A percentile compares a stretch with the other conserved stretches of the same genome.
Conservation (phyloP, 2,329 filamentous ascomycete genomes). For the Fusarium tupiense region DNA sequence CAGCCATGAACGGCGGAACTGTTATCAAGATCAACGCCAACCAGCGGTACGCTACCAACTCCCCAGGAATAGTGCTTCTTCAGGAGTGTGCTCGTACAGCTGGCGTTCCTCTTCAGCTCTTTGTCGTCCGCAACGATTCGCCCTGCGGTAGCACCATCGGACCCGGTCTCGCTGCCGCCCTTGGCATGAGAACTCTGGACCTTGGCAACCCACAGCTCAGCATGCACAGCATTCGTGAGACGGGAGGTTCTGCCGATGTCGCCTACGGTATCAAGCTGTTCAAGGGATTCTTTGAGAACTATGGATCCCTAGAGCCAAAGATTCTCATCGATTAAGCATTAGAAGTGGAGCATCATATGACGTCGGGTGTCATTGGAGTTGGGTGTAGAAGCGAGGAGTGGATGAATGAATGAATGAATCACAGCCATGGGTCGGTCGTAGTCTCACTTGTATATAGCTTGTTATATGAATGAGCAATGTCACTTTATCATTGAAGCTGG, state of each 20-base stretch:
- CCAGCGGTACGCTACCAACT: conserved; percentile 95
- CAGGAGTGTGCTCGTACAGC: conserved; percentile 82
- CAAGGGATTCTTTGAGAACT: conserved; percentile 85
- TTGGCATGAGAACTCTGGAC: conserved; percentile 90
- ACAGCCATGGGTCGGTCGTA: neutral
- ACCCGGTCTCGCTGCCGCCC: conserved; percentile 88
- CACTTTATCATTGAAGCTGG: neutral
- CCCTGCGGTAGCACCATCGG: conserved; percentile 96
- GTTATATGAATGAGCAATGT: conserved; percentile 6
- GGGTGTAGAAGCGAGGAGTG: neutral
- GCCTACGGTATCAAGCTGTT: conserved; percentile 88
- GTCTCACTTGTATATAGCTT: neutral
- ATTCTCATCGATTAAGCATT: conserved; percentile 79
- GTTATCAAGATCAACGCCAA: conserved; percentile 99
- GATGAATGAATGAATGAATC: neutral
- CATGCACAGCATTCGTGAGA: conserved; percentile 98
- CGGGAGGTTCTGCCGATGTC: conserved; percentile 87
- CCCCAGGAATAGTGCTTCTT: conserved; percentile 90
- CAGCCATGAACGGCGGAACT: conserved; percentile 94
- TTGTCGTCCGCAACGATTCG: conserved; percentile 95
- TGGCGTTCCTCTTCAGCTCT: conserved; percentile 89
- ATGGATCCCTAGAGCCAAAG: conserved; percentile 81
- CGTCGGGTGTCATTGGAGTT: conserved; percentile 17
- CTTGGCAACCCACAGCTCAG: conserved; percentile 92
- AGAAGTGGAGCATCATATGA: conserved; percentile 8